A percentile compares a stretch with the other conserved stretches of the same genome.
phyloP scores from a whole-genome alignment of 805 yeast genomes.

The Alloascoidea hylecoeti region DNA sequence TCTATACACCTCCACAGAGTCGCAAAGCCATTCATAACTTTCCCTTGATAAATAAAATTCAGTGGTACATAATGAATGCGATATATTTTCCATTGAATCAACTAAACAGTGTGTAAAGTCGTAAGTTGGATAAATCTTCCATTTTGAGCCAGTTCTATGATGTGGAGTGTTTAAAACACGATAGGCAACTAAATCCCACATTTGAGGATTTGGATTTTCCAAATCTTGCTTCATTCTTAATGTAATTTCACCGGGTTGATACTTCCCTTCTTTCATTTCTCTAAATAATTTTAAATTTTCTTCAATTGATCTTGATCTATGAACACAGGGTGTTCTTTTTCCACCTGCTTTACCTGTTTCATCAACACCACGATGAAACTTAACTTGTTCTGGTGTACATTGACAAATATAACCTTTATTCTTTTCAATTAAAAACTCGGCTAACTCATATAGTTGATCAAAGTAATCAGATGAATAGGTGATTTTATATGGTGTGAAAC shows the following conservation, averaged over 20 bases:
- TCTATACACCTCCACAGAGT: conserved; percentile 84
- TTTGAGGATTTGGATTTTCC: conserved; percentile 85
- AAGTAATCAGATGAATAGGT: conserved; percentile 96
- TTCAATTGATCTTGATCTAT: conserved; percentile 59
- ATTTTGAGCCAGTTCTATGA: conserved; percentile 91
- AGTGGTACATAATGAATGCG: conserved; percentile 93
- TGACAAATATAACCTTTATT: conserved; percentile 87
- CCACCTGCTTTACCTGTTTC: conserved; percentile 93
- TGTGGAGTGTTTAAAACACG: conserved; percentile 87
- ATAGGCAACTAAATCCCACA: conserved; percentile 99
- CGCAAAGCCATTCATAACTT: conserved; percentile 97
- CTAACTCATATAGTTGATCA: conserved; percentile 75
- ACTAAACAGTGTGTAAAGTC: conserved; percentile 99
- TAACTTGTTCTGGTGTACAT: conserved; percentile 85
- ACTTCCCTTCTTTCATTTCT: conserved; percentile 83
- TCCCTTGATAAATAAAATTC: conserved; percentile 89
- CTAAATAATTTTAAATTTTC: conserved; percentile 72
- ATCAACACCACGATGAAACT: conserved; percentile 78
- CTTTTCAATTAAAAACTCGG: conserved; percentile 60
- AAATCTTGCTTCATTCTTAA: conserved; percentile 95
- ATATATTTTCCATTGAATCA: conserved; percentile 91
- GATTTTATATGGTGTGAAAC: conserved; percentile 85
- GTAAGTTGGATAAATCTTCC: conserved; percentile 98
- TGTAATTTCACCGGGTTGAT: conserved; percentile 83
- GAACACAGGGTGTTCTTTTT: conserved; percentile 56